Evolutionary conservation across 176 grass and related monocot genomes (phyloP), one percentile per base, ranked within the genome.

Genomic region (Avena eriantha): DNA sequence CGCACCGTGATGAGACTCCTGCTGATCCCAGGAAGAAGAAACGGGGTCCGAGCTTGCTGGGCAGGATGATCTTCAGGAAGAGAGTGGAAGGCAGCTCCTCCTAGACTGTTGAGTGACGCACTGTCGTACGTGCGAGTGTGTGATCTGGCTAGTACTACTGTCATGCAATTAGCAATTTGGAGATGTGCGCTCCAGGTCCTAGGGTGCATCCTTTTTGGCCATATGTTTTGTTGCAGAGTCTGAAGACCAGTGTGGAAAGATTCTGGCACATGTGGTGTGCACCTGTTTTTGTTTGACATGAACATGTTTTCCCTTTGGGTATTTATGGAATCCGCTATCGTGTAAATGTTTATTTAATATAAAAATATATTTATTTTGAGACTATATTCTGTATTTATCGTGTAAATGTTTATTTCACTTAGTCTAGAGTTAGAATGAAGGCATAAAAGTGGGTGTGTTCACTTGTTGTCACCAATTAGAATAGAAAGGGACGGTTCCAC

Each of bases 41-140:
- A 80, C 80, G 89, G n/a, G 15, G 88, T 24, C 45, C 43, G 10
- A 83, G 86, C 85, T 72, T 95, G 80, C 80, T 95, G 47, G 89
- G 93, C 53, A 95, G 91, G 88, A 83, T 95, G 33, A 69, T 90
- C 45, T 91, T 82, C 82, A 84, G 88, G 81, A 95, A 85, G 80
- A 93, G 54, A 82, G 80, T 53, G 83, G 73, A 87, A 77, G 64
- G 83, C 33, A 16, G 14, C 71, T 85, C 8, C 72, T 69, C 16
- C 79, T 69, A 88, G 69, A 3, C 23, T 19, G 1, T 4, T 68
- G 60, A 90, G 10, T 39, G 70, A 76, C 45, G 14, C n/a, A 31
- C 58, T 46, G 10, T 17, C 22, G 23, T 66, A 29, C 29, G 29
- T 29, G 3, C 31, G 8, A 53, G 43, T 22, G 39, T 41, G 54